phyloP scores from a whole-genome alignment of 106 monocot genomes.

The Agapanthus africanus region DNA sequence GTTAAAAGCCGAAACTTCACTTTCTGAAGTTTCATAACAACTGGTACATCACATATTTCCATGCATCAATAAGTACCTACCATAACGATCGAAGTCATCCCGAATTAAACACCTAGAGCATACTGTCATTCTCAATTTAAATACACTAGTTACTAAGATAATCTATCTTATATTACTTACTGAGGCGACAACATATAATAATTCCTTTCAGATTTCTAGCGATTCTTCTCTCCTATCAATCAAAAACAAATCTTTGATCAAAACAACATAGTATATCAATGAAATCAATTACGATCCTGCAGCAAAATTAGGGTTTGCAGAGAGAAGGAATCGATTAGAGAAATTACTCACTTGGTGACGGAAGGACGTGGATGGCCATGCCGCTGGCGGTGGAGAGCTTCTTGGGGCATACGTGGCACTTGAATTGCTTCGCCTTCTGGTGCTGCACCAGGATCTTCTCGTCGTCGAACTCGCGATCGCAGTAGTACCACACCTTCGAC shows the following conservation, averaged over 20 bases:
- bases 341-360: conserved; percentile 83
- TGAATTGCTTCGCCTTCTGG: conserved; percentile 99
- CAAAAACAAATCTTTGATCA: too few relatives aligned
- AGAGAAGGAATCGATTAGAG: not conserved
- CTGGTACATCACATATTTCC: not conserved
- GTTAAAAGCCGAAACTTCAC: not conserved
- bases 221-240: too few relatives aligned
- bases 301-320: too few relatives aligned
- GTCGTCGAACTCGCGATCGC: conserved; percentile 99
- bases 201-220: too few relatives aligned
- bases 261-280: too few relatives aligned
- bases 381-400: conserved; percentile 97
- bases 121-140: too few relatives aligned
- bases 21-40: not conserved
- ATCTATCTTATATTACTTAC: too few relatives aligned
- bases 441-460: conserved; percentile 99
- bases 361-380: conserved; percentile 98
- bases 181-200: too few relatives aligned
- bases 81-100: not conserved
- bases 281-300: too few relatives aligned
- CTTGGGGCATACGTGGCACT: conserved; percentile 97
- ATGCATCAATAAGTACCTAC: not conserved
- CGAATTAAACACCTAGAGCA: too few relatives aligned
- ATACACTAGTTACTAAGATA: too few relatives aligned
- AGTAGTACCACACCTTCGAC: conserved; percentile 93